Base-by-base conservation (phyloP, 83 land plant species). In the Diphasiastrum complanatum region DNA sequence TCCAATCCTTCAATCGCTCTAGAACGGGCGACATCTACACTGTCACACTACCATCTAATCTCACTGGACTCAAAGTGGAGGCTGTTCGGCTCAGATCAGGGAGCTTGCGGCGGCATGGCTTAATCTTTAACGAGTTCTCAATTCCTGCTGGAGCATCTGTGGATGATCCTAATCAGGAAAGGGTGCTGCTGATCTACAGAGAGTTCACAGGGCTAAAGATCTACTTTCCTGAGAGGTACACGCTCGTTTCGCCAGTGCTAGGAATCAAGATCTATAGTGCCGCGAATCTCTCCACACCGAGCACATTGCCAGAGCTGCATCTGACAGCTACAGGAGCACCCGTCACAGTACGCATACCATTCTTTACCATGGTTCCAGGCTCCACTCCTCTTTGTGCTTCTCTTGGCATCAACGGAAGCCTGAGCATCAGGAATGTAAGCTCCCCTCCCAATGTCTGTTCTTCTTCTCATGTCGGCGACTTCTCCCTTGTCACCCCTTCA, bases 231-330 rank as follows among this genome's bases (percentile, higher is more conserved):
- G 65, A 64, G 28, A 83, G 79, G 8, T 77, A 63, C 27, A 69
- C 70, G 24, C 64, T 72, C 43, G 45, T 81, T 32, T 45, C 81
- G 33, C 81, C 89, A 4, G 79, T 87, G 0, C 11, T 84, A 22
- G 89, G 85, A 19, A 75, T 87, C 49, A 74, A 81, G 49, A 85
- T 87, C 29, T 87, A 87, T 40, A 57, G 76, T 73, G 88, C 88
- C 34, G 28, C 74, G 0, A 60, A 85, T 47, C 36, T 84, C 1
- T 51, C 75, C 1, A 79, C 85, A 35, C 6, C 59, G 11, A 64
- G 37, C 25, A 71, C 77, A 43, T 61, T 71, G 26, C 76, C 75
- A 1, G 83, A 79, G 29, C 56, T 84, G 35, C 58, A 70, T 38
- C 14, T 79, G 10, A 22, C 38, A 19, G 78, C 74, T 5, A 45